A percentile compares a stretch with the other conserved stretches of the same genome.
phyloP scores from a whole-genome alignment of 495 filamentous ascomycete species.

The Aspergillus panamensis region DNA sequence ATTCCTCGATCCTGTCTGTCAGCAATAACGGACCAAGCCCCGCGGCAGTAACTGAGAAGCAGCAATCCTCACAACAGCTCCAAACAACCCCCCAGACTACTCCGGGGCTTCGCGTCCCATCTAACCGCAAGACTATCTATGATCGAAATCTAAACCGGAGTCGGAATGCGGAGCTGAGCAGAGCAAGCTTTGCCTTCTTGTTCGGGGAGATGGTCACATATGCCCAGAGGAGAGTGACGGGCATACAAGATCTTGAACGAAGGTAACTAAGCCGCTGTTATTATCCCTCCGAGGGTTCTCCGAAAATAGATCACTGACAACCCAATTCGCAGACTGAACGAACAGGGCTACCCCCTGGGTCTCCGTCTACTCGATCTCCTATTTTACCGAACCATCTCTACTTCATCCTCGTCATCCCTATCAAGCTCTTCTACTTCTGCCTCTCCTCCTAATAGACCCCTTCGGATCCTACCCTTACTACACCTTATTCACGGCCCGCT shows the following conservation, averaged over 20 bases:
- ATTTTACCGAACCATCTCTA: constrained; percentile 58
- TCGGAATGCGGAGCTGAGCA: constrained; percentile 80
- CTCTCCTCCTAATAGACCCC: constrained; percentile 68
- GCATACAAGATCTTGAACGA: constrained; percentile 90
- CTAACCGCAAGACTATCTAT: constrained; percentile 95
- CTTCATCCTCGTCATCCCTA: constrained; percentile 74
- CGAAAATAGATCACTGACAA: not conserved
- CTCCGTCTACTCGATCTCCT: constrained; percentile 93
- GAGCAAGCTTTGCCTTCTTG: constrained; percentile 90
- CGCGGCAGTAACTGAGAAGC: constrained; percentile 28
- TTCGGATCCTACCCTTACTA: constrained; percentile 84
- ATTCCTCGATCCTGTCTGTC: constrained; percentile 39
- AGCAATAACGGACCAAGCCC: constrained; percentile 30
- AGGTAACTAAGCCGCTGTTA: constrained; percentile 49
- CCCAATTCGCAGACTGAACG: constrained; percentile 64
- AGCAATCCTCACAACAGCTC: constrained; percentile 31
- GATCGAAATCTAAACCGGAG: constrained; percentile 89
- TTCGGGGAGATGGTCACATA: constrained; percentile 98
- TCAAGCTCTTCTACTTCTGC: constrained; percentile 70
- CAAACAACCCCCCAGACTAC: constrained; percentile 34
- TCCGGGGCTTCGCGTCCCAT: constrained; percentile 84
- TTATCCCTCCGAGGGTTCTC: not conserved
- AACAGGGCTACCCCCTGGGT: constrained; percentile 92
- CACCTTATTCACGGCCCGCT: constrained; percentile 89
- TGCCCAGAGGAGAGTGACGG: constrained; percentile 83